phyloP scores from a whole-genome alignment of 352 stramenopile species.

The Hyaloperonospora brassicae region DNA sequence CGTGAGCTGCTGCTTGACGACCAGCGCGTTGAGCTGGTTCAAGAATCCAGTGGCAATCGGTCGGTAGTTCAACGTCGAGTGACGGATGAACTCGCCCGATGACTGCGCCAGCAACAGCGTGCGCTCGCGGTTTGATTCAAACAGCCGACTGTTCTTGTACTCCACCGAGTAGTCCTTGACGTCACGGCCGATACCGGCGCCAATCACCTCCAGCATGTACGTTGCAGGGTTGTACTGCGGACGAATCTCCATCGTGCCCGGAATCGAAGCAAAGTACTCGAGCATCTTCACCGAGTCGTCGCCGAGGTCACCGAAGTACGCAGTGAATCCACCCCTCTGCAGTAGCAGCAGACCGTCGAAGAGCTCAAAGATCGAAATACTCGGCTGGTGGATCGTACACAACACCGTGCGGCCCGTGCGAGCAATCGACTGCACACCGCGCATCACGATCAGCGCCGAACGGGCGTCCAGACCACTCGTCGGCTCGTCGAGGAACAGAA shows the following conservation, averaged over 20 bases:
- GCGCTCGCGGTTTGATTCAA: conserved; percentile 23
- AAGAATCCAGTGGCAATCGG: conserved; percentile 39
- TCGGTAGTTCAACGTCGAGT: conserved; percentile 41
- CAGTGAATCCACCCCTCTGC: conserved; percentile 43
- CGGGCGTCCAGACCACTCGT: conserved; percentile 84
- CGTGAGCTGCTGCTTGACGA: conserved; percentile 32
- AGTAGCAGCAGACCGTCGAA: conserved; percentile 89
- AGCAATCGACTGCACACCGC: conserved; percentile 73
- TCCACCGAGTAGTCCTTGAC: conserved; percentile 46
- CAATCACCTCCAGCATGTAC: conserved; percentile 87
- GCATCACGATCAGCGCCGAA: conserved; percentile 84
- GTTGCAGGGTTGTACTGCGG: conserved; percentile 84
- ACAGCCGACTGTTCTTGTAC: conserved; percentile 39
- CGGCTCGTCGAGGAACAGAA: conserved; percentile 92
- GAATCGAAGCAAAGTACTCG: conserved; percentile 77
- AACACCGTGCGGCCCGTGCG: conserved; percentile 82
- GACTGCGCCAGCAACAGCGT: conserved; percentile 20
- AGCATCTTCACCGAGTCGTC: conserved; percentile 69
- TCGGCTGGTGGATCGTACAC: conserved; percentile 49
- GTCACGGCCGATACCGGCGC: conserved; percentile 61
- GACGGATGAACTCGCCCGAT: conserved; percentile 24
- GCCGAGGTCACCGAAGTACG: conserved; percentile 87
- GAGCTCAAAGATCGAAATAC: conserved; percentile 87
- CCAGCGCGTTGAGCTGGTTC: conserved; percentile 24
- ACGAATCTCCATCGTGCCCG: conserved; percentile 47